Evolutionary conservation across 2,329 filamentous ascomycete species (phyloP).

Genomic region (Ophiostoma sp.): DNA sequence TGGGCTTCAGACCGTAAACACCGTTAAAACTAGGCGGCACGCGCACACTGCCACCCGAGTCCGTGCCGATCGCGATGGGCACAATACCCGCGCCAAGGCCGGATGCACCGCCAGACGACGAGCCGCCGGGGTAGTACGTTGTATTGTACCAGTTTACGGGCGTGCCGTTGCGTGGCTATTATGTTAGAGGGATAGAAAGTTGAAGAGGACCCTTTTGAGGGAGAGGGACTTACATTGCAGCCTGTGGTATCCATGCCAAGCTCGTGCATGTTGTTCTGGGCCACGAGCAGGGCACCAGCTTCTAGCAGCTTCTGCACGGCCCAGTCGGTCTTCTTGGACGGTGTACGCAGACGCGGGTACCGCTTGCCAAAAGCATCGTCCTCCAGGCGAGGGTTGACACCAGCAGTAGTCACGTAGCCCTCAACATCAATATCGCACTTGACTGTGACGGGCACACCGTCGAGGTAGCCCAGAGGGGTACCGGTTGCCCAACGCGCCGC

Average conservation of each 20-base stretch:
- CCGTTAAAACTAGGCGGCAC: conserved; percentile 76
- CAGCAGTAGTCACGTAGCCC: conserved; percentile 68
- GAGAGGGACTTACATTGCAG: conserved; percentile 59
- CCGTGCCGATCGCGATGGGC: conserved; percentile 73
- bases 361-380: conserved; percentile 47
- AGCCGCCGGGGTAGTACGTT: conserved; percentile 77
- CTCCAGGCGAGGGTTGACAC: conserved; percentile 52
- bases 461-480: conserved; percentile 65
- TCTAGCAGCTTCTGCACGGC: conserved; percentile 70
- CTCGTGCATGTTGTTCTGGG: conserved; percentile 79
- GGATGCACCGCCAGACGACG: conserved; percentile 74
- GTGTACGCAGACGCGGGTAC: conserved; percentile 49
- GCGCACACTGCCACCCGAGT: conserved; percentile 72
- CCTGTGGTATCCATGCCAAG: conserved; percentile 80
- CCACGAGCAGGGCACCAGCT: conserved; percentile 72
- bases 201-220: too few relatives aligned
- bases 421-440: conserved; percentile 77
- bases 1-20: conserved; percentile 77
- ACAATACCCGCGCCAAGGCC: conserved; percentile 68
- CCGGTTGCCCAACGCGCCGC: conserved; percentile 70
- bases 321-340: conserved; percentile 62
- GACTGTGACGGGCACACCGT: conserved; percentile 79
- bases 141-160: conserved; percentile 76
- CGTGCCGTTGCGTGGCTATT: conserved; percentile 63
- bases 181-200: conserved; percentile 27